Evolutionary conservation across 768 basidiomycete species (phyloP).

Genomic region (Amanita pallidorosea): DNA sequence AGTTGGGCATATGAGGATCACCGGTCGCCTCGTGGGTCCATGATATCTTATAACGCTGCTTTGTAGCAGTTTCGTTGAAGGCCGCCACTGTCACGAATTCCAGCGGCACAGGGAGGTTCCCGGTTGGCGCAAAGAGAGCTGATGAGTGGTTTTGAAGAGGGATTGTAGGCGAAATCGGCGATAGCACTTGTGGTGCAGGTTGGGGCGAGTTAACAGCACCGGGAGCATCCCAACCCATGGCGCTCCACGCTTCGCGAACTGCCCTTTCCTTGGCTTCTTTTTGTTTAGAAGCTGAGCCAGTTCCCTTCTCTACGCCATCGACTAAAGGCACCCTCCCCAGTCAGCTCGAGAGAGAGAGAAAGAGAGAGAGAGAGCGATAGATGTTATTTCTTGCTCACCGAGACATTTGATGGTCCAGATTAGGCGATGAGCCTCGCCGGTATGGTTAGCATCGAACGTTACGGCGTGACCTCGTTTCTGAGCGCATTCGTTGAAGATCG

Average conservation of each 20-base stretch:
- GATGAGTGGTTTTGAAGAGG: background rate
- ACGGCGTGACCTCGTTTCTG: background rate
- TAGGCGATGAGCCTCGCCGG: conserved; percentile 1
- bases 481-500: conserved; percentile 1
- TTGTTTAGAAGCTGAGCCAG: background rate
- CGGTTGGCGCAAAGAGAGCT: background rate
- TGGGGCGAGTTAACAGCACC: background rate
- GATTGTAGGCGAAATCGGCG: background rate
- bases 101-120: background rate
- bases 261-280: background rate
- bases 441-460: background rate
- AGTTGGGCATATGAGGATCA: background rate
- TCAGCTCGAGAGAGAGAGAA: no score
- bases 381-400: background rate
- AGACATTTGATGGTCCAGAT: conserved; percentile 1
- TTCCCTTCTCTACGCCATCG: background rate
- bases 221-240: conserved; percentile 5
- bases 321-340: background rate
- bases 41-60: background rate
- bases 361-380: no score
- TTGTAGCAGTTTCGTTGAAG: background rate
- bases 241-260: conserved; percentile 2
- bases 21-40: background rate
- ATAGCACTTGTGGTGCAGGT: background rate
- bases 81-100: background rate